Evolutionary conservation across 805 yeast species (phyloP), one percentile per base, ranked within the genome.

Genomic region (Clavispora santaluciae): DNA sequence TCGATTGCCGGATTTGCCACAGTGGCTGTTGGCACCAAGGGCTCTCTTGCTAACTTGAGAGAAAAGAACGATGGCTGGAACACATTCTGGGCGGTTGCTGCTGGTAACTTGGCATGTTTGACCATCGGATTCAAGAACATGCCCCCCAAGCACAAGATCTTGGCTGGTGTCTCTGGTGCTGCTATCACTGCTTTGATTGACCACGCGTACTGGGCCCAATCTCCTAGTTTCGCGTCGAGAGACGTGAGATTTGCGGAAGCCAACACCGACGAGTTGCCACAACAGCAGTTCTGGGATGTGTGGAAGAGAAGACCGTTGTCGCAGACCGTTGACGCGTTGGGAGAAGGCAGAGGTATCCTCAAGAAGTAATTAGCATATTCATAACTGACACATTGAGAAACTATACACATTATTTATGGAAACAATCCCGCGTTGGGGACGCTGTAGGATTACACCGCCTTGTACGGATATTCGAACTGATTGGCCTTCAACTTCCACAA

Each of bases 401-500:
- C 12, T 31, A 31, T 20, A 31, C 29, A 25, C 29, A 24, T 25
- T 25, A 25, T 25, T 25, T 25, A 25, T 25, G 29, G 29, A 25
- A 15, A 6, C 5, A 5, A 10, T 6, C 9, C 29, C 16, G 16
- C 29, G 16, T 23, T 17, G 22, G 18, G 4, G 16, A 30, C 6
- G 13, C 18, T 18, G 15, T 18, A 31, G 4, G 23, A 10, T 31
- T 28, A 50, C 33, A 49, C 43, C 29, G 46, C 45, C 54, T 82
- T 86, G 63, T 81, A 91, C 5, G 98, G 98, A 59, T 90, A 90
- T 49, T 86, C 95, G 46, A 89, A 80, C 13, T 73, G 69, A 49
- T 86, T 83, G 55, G 81, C 86, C 60, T 95, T 80, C 52, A 69
- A 57, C 60, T 86, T 83, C 98, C 98, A 91, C 43, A 88, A 77